These are phyloP conservation scores for Diaporthe sp. DNA, from an alignment of 2,329 filamentous ascomycete genomes.

Conservation along the genomic window DNA sequence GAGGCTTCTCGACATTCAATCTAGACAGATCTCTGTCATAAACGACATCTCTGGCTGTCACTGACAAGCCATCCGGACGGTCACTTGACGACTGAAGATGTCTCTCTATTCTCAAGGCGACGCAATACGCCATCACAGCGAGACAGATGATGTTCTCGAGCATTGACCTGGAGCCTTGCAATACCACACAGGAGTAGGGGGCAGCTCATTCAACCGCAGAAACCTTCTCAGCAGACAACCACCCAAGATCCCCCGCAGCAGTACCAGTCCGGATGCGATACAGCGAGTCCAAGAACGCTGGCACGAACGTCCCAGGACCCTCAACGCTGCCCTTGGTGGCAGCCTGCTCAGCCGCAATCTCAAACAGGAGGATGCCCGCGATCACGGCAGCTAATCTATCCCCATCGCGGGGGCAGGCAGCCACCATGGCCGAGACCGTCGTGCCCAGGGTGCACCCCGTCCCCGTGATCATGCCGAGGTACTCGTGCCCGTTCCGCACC, in stretches of 20 bases:
- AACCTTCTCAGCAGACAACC: constrained; percentile 25
- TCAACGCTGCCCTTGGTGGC: constrained; percentile 75
- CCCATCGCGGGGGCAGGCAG: constrained; percentile 62
- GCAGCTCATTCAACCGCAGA: background rate
- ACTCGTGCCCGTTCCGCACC: constrained; percentile 82
- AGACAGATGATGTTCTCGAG: no score
- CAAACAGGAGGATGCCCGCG: constrained; percentile 82
- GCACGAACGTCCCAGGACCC: constrained; percentile 89
- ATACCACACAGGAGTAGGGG: background rate
- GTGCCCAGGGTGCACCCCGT: constrained; percentile 91
- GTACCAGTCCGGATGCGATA: constrained; percentile 54
- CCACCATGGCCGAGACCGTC: constrained; percentile 80
- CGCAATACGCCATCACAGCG: background rate
- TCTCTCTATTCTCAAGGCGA: no score
- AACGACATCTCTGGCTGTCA: accelerated
- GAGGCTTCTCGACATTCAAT: accelerated
- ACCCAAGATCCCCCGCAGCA: constrained; percentile 14
- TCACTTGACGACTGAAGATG: no score
- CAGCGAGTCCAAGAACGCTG: constrained; percentile 84
- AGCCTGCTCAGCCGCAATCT: constrained; percentile 77
- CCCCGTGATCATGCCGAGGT: constrained; percentile 80
- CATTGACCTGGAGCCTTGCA: no score
- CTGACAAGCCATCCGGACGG: no score
- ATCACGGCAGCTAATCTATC: constrained; percentile 81
- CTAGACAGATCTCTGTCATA: no score